phyloP scores from a whole-genome alignment of 2,329 filamentous ascomycete genomes.

The Talaromyces amestolkiae region DNA sequence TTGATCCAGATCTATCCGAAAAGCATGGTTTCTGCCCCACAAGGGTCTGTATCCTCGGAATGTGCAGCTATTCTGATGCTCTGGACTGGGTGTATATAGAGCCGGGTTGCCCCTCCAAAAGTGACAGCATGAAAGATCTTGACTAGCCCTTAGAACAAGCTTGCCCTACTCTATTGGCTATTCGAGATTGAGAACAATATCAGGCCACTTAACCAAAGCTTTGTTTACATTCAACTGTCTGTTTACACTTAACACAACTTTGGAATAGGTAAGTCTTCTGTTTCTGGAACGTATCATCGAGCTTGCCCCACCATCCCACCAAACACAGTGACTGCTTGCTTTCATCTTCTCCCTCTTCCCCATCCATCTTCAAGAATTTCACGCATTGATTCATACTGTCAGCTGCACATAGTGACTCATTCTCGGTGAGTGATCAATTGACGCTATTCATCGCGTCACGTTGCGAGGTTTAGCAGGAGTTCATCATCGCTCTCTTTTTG shows the following conservation, averaged over 20 bases:
- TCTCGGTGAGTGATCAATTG: conserved; percentile 15
- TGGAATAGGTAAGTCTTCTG: conserved; percentile 8
- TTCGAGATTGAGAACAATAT: background rate
- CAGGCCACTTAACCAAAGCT: background rate
- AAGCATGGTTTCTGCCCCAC: conserved; percentile 32
- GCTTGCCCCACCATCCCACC: conserved; percentile 25
- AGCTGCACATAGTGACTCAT: conserved; percentile 6
- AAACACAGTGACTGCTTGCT: conserved; percentile 5
- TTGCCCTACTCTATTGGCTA: background rate
- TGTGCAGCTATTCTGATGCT: background rate
- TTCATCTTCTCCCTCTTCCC: background rate
- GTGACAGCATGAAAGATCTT: background rate
- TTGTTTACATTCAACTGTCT: background rate
- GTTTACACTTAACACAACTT: background rate
- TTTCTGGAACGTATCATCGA: conserved; percentile 18
- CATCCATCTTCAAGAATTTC: background rate
- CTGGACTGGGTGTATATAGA: conserved; percentile 7
- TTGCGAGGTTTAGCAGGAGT: conserved; percentile 19
- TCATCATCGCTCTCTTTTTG: conserved; percentile 32
- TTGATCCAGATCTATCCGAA: conserved; percentile 20
- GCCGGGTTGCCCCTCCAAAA: conserved; percentile 6
- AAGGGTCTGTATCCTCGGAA: conserved; percentile 37
- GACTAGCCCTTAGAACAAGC: background rate
- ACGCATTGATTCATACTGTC: background rate
- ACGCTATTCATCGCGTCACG: conserved; percentile 21